Evolutionary conservation across 768 basidiomycete genomes (phyloP).

Genomic region (Tricholoma sp.): DNA sequence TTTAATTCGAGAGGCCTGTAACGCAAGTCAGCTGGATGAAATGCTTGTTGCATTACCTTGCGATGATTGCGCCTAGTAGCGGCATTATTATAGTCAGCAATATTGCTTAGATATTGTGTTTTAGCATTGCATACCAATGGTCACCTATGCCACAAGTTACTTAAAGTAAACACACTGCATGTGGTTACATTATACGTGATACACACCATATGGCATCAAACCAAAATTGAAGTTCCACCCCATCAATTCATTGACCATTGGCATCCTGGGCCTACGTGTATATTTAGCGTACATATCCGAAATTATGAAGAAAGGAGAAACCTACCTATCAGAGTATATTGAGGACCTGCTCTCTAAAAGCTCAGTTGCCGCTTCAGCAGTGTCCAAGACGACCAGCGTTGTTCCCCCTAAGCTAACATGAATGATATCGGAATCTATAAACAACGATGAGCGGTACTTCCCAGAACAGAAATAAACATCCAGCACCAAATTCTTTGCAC

Average conservation of each 20-base stretch:
- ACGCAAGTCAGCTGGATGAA: constrained; percentile 13
- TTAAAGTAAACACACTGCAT: neutral
- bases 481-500: too few species aligned
- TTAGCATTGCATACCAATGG: too few species aligned
- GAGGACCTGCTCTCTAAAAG: constrained; percentile 26
- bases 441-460: too few species aligned
- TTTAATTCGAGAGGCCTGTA: constrained; percentile 18
- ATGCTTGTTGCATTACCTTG: constrained; percentile 17
- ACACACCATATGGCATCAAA: constrained; percentile 12
- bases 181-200: neutral
- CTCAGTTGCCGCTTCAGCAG: constrained; percentile 25
- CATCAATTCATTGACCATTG: constrained; percentile 20
- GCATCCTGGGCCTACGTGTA: constrained; percentile 11
- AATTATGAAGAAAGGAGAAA: neutral
- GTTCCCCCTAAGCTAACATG: constrained; percentile 21
- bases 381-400: constrained; percentile 28
- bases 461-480: neutral
- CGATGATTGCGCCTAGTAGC: constrained; percentile 19
- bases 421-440: constrained; percentile 22
- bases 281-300: constrained; percentile 1
- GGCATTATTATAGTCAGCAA: too few species aligned
- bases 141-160: neutral
- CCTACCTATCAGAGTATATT: neutral
- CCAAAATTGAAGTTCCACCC: constrained; percentile 13
- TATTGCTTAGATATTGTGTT: too few species aligned